phyloP scores from a whole-genome alignment of 192 early-diverging fungal genomes.

The Backusella tuberculispora region DNA sequence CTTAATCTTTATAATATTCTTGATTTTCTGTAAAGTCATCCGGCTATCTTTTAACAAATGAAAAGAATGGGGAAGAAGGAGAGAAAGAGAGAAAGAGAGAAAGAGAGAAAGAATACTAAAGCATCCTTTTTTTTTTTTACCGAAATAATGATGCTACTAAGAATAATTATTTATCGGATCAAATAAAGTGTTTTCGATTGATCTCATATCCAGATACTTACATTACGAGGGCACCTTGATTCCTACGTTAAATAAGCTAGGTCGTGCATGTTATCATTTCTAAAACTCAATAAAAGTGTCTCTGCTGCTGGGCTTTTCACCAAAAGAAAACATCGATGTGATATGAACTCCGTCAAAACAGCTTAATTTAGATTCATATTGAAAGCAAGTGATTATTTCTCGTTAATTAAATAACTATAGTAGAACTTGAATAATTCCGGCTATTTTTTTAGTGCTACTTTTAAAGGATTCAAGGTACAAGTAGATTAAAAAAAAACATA shows the following conservation, averaged over 20 bases:
- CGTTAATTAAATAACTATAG: too few species aligned
- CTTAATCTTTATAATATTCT: too few species aligned
- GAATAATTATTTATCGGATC: conserved; percentile 1
- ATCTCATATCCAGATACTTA: neutral
- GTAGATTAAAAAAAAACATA: neutral
- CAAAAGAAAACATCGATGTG: neutral
- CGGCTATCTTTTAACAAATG: too few species aligned
- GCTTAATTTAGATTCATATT: conserved; percentile 1
- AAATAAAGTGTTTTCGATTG: neutral
- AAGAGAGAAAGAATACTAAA: too few species aligned
- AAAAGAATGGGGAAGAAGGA: too few species aligned
- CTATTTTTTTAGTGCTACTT: too few species aligned
- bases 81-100: neutral
- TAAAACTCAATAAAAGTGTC: neutral
- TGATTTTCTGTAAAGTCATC: neutral
- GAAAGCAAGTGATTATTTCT: too few species aligned
- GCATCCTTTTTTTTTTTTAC: too few species aligned
- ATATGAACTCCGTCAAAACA: neutral
- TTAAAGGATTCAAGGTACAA: too few species aligned
- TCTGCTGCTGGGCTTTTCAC: neutral
- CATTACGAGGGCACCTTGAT: neutral
- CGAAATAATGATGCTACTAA: too few species aligned
- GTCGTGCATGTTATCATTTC: neutral
- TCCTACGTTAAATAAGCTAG: neutral
- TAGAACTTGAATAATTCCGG: too few species aligned